These are phyloP conservation scores for Berberis vulgaris DNA, from an alignment of 164 flowering plant genomes.

Conservation along the genomic window DNA sequence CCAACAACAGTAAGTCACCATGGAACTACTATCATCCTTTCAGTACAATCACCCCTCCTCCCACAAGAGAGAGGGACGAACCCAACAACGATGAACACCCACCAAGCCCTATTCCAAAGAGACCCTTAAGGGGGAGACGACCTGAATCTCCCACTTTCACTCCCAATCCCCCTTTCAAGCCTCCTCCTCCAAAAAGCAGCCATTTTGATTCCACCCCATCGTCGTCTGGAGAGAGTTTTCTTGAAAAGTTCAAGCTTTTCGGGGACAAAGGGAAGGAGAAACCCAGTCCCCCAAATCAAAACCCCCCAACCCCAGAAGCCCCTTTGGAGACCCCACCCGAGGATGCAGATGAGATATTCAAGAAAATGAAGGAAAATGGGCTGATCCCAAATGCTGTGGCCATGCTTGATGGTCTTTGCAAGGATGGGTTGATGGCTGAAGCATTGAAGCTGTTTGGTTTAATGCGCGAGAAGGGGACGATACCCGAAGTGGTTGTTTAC, in stretches of 20 bases:
- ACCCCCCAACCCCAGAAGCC: not conserved
- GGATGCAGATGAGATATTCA: conserved; percentile 77
- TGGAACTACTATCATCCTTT: too few species aligned
- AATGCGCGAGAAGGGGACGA: conserved; percentile 76
- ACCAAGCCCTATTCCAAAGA: conserved; percentile 39
- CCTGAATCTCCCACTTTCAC: conserved; percentile 7
- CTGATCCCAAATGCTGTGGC: conserved; percentile 93
- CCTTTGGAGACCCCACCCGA: conserved; percentile 10
- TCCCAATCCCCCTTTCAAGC: not conserved
- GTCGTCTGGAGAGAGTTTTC: conserved; percentile 17
- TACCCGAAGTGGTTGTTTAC: conserved; percentile 89
- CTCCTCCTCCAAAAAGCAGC: too few species aligned
- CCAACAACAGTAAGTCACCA: too few species aligned
- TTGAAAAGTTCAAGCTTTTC: conserved; percentile 41
- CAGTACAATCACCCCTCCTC: too few species aligned
- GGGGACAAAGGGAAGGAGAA: conserved; percentile 10
- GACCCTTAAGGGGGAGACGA: conserved; percentile 39
- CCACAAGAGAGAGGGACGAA: too few species aligned
- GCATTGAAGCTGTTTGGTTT: conserved; percentile 86
- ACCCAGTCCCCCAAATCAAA: not conserved
- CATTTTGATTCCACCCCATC: not conserved
- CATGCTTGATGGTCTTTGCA: conserved; percentile 97
- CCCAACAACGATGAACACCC: conserved; percentile 6
- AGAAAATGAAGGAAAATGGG: conserved; percentile 83
- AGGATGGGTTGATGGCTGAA: conserved; percentile 81